phyloP scores from a whole-genome alignment of 108 stramenopile species.

The Fistulifera pelliculosa region DNA sequence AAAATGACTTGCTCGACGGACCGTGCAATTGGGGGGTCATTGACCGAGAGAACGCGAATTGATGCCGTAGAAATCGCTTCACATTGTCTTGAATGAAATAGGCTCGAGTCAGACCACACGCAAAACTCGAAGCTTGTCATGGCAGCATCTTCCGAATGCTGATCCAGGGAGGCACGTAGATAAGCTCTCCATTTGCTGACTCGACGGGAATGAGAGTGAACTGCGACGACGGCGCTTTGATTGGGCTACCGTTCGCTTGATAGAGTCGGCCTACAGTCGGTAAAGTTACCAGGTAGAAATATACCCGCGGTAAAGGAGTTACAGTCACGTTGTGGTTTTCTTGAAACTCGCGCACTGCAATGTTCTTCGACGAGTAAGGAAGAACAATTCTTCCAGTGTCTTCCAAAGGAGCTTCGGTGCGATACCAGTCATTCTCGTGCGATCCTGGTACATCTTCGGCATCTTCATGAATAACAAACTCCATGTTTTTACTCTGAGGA shows the following conservation, averaged over 20 bases:
- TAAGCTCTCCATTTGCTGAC: not conserved
- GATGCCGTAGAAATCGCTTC: conserved; percentile 6
- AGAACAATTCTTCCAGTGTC: not conserved
- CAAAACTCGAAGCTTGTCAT: conserved; percentile 24
- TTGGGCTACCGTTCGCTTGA: conserved; percentile 4
- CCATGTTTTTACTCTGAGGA: conserved; percentile 4
- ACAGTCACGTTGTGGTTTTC: not conserved
- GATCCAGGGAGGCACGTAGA: conserved; percentile 10
- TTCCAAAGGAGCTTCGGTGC: not conserved
- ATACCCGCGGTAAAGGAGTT: conserved; percentile 1
- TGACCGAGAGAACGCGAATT: conserved; percentile 22
- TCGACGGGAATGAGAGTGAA: not conserved
- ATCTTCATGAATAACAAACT: conserved; percentile 27
- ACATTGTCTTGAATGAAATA: conserved; percentile 13
- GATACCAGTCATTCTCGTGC: conserved; percentile 16
- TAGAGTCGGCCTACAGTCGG: conserved; percentile 9
- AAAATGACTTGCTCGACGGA: conserved; percentile 10
- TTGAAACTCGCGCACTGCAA: not conserved
- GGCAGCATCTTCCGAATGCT: conserved; percentile 1
- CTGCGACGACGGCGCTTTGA: not conserved
- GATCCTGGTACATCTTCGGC: conserved; percentile 15
- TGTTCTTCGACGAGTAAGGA: not conserved
- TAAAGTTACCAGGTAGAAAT: conserved; percentile 13
- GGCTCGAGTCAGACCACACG: conserved; percentile 6
- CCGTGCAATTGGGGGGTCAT: conserved; percentile 25